phyloP scores from a whole-genome alignment of 495 filamentous ascomycete genomes.

The Neurospora tetrasperma region DNA sequence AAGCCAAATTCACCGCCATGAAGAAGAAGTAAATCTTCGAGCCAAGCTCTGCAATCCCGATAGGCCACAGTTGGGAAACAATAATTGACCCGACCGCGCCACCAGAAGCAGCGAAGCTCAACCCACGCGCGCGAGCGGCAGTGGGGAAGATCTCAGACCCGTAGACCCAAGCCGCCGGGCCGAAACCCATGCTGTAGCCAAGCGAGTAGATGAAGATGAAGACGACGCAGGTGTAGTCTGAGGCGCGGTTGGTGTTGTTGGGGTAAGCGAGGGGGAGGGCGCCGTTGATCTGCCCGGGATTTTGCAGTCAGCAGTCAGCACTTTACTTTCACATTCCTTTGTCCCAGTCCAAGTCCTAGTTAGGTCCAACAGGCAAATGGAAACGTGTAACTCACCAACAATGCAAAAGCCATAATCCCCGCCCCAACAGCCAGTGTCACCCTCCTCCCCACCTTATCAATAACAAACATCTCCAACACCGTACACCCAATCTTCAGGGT shows the following conservation, averaged over 20 bases:
- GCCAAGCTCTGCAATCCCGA: slow-evolving; percentile 41
- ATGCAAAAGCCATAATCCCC: slow-evolving; percentile 34
- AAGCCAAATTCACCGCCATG: slow-evolving; percentile 42
- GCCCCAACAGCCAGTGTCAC: slow-evolving; percentile 34
- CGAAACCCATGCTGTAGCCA: slow-evolving; percentile 47
- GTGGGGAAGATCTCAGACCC: slow-evolving; percentile 49
- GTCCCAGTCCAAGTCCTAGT: background rate
- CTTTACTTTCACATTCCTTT: background rate
- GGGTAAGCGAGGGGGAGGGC: slow-evolving; percentile 41
- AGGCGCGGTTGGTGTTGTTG: slow-evolving; percentile 34
- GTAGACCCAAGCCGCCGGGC: slow-evolving; percentile 48
- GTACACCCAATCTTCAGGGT: slow-evolving; percentile 43
- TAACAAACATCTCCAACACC: slow-evolving; percentile 39
- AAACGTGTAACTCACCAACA: slow-evolving; percentile 28
- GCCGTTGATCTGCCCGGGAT: slow-evolving; percentile 37
- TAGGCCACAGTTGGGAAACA: slow-evolving; percentile 41
- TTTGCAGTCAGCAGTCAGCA: background rate
- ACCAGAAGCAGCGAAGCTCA: slow-evolving; percentile 41
- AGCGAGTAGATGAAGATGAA: slow-evolving; percentile 50
- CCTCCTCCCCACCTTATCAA: slow-evolving; percentile 37
- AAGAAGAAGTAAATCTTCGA: slow-evolving; percentile 52
- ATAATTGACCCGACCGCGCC: slow-evolving; percentile 41
- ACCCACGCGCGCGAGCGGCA: slow-evolving; percentile 38
- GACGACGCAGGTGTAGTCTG: slow-evolving; percentile 43
- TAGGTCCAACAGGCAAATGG: background rate